Base-by-base conservation (phyloP, 371 early-diverging fungal species). In the Mortierella sp. region DNA sequence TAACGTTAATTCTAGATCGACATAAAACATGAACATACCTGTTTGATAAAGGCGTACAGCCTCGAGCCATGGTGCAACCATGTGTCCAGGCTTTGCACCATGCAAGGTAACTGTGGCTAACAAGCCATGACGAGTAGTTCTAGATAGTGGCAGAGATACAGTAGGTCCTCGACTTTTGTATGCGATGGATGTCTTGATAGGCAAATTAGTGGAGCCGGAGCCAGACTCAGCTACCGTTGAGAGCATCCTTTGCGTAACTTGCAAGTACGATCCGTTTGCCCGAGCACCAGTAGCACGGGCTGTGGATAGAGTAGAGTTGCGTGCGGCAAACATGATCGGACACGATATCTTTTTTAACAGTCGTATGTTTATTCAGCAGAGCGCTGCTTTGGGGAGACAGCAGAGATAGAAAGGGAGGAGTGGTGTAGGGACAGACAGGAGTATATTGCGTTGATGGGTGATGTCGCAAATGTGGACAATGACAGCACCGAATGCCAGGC, bases 31-130 rank as follows among this genome's bases (percentile, higher is more conserved):
- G 0, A 28, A 29, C 64, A 26, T 62, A 78, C 78, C 78, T 49
- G 68, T 69, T 23, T 68, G 66, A 61, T 78, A 78, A 22, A 72
- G 62, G 9, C 78, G 78, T 53, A 68, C 56, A 37, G 70, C 78
- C 42, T 70, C 78, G 9, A 71, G 40, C 34, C 61, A 66, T 19
- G 78, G 68, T 0, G n/a, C 51, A 7, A 40, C 66, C 6, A 32
- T 53, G 49, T 49, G 45, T 47, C 60, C 76, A 42, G 76, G 67
- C 12, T 40, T 54, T 10, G 62, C 51, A 19, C 60, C 55, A 29
- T 58, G 40, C 13, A 73, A 12, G 3, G 64, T 59, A 2, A 37
- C 60, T n/a, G 64, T 62, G 45, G 63, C 59, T 45, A 67, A 37
- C n/a, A 75, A 64, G 4, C 69, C 68, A 53, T 54, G 64, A 9